Conservation (phyloP, 1,284 basidiomycete genomes). For the Cystobasidiaceae sp. region DNA sequence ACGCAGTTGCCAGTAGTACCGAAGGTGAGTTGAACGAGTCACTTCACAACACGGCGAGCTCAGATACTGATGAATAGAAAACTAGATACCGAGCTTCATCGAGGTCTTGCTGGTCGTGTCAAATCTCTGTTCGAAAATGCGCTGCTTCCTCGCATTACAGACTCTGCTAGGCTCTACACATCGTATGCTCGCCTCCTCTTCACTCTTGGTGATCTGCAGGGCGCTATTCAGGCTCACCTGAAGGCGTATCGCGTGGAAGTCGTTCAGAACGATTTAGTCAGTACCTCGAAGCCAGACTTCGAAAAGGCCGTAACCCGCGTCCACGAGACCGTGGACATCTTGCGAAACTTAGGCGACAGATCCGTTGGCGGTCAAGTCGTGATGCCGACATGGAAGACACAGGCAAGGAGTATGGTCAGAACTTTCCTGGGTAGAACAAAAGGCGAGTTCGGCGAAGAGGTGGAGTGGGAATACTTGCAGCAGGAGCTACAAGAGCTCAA, state of each 20-base stretch:
- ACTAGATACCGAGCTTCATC: slow-evolving; percentile 53
- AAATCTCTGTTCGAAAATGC: slow-evolving; percentile 64
- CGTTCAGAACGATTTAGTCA: slow-evolving; percentile 61
- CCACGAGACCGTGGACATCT: slow-evolving; percentile 57
- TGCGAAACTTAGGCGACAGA: slow-evolving; percentile 74
- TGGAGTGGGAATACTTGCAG: slow-evolving; percentile 69
- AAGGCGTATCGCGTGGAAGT: slow-evolving; percentile 71
- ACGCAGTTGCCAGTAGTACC: slow-evolving; percentile 5
- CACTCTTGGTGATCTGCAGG: slow-evolving; percentile 58
- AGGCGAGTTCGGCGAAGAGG: slow-evolving; percentile 74
- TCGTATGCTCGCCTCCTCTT: slow-evolving; percentile 72
- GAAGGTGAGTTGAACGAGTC: slow-evolving; percentile 41
- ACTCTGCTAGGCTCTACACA: slow-evolving; percentile 67
- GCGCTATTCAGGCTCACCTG: slow-evolving; percentile 69
- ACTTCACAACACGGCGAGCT: too few species aligned
- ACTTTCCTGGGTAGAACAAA: slow-evolving; percentile 71
- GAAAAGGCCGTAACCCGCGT: slow-evolving; percentile 41
- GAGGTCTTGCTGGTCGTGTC: slow-evolving; percentile 61
- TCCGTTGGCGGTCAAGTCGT: slow-evolving; percentile 39
- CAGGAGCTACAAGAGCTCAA: slow-evolving; percentile 52
- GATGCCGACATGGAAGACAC: slow-evolving; percentile 66
- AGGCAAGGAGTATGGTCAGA: slow-evolving; percentile 79
- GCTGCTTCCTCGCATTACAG: slow-evolving; percentile 68
- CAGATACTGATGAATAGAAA: slow-evolving; percentile 35
- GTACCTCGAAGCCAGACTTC: slow-evolving; percentile 12